Evolutionary conservation across 176 grass and related monocot genomes (phyloP).

Genomic region (Ampelocalamus luodianensis): DNA sequence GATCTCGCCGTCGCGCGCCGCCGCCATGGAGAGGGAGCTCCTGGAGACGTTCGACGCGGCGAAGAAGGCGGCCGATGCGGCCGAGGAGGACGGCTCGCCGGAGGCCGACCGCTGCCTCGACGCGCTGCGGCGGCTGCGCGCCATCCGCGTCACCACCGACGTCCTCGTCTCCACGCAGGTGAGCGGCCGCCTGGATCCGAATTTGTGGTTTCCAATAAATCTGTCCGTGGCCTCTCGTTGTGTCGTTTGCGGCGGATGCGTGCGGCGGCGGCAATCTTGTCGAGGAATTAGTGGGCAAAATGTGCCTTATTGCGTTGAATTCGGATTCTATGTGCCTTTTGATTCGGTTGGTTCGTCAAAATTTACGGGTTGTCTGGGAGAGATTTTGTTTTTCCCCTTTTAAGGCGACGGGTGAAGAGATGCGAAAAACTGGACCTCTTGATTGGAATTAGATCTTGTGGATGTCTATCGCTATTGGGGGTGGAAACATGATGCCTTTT

Average conservation of each 20-base stretch:
- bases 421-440: not conserved
- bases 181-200: not conserved
- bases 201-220: not conserved
- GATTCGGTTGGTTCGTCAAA: not conserved
- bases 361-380: not conserved
- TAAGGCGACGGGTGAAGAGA: not conserved
- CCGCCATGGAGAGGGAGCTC: slow-evolving; percentile 80
- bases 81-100: slow-evolving; percentile 44
- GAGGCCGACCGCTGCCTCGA: slow-evolving; percentile 89
- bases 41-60: slow-evolving; percentile 88
- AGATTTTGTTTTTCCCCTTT: not conserved
- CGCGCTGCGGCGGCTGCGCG: slow-evolving; percentile 69
- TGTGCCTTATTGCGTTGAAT: not conserved
- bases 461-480: not conserved
- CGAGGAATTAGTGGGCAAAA: not conserved
- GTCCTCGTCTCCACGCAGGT: slow-evolving; percentile 93
- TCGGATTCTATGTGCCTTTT: not conserved
- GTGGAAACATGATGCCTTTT: not conserved
- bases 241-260: slow-evolving; percentile 11
- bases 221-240: not conserved
- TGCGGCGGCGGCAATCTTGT: slow-evolving; percentile 6
- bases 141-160: slow-evolving; percentile 74
- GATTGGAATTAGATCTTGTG: slow-evolving; percentile 49
- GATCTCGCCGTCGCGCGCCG: slow-evolving; percentile 10
- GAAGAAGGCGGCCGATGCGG: slow-evolving; percentile 83